Base-by-base conservation (phyloP, 2,329 filamentous ascomycete species). In the Claviceps sp. region DNA sequence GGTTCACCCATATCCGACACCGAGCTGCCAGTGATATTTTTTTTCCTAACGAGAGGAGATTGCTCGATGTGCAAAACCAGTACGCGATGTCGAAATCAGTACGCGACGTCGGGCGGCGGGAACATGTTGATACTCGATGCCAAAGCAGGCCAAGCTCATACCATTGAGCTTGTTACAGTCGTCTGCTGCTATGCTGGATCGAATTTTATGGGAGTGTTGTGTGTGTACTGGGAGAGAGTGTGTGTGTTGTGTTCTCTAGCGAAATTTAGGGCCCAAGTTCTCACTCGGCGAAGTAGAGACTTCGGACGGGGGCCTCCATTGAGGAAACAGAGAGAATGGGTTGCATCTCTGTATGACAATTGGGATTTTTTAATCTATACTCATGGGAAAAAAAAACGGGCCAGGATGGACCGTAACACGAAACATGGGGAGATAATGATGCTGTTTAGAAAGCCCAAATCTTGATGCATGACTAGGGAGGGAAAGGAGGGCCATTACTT, bases 401-500 rank as follows among this genome's bases (percentile, higher is more conserved):
- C 61, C 60, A 60, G 57, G 59, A 17, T 26, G 64, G 64, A 64
- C 64, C 64, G 65, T 63, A 30, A 66, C 62, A 65, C 62, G 62
- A 60, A 59, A 60, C 59, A 59, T 62, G 61, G 64, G 30, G 62
- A 47, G 40, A 55, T 41, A 43, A 66, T 63, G 57, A 62, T 61
- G 49, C 42, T 59, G 59, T 70, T 69, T 72, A 73, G 73, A 74
- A 68, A 69, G 71, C 62, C 30, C 68, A 71, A 68, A 70, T 66
- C 68, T 70, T 66, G 65, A 64, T 73, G 72, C 73, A 75, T 73
- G 70, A 71, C 50, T 67, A 68, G 66, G 71, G 67, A 72, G 68
- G 70, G 69, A 68, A 68, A 66, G 71, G 67, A 72, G 68, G 70
- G 69, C 70, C 69, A 59, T 57, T 60, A 62, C 59, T 63, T 57